Evolutionary conservation across 2,329 filamentous ascomycete genomes (phyloP).

Genomic region (Colletotrichum karsti): DNA sequence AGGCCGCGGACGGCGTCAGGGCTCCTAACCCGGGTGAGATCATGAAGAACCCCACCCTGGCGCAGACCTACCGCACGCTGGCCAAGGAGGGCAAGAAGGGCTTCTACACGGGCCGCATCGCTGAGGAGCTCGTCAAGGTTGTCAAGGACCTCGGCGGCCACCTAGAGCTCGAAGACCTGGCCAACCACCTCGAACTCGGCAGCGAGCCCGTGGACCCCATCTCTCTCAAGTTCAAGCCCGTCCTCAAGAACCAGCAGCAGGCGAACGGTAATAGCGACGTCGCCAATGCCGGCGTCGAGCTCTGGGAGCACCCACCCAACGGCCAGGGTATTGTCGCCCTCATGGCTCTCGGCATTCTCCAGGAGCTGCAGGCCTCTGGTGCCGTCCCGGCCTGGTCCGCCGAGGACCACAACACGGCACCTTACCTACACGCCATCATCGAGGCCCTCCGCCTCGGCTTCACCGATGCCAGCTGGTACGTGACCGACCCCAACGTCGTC

Average conservation of each 20-base stretch:
- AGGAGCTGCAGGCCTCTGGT: conserved; percentile 80
- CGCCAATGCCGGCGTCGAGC: conserved; percentile 60
- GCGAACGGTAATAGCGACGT: conserved; percentile 45
- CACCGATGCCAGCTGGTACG: conserved; percentile 88
- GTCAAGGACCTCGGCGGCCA: conserved; percentile 80
- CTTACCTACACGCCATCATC: conserved; percentile 86
- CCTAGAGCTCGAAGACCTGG: conserved; percentile 81
- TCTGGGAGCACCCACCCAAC: conserved; percentile 98
- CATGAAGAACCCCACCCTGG: conserved; percentile 85
- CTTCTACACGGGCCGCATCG: conserved; percentile 89
- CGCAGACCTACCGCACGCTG: conserved; percentile 81
- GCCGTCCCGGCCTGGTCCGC: conserved; percentile 76
- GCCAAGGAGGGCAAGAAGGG: conserved; percentile 85
- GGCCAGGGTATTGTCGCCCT: conserved; percentile 95
- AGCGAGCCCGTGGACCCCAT: conserved; percentile 88
- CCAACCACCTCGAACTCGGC: conserved; percentile 73
- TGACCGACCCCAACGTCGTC: conserved; percentile 80
- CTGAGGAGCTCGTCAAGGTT: conserved; percentile 81
- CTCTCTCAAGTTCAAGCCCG: conserved; percentile 73
- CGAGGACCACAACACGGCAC: conserved; percentile 81
- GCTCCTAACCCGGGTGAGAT: conserved; percentile 85
- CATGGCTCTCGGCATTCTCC: conserved; percentile 91
- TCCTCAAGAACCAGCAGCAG: conserved; percentile 4
- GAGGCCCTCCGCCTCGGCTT: conserved; percentile 91
- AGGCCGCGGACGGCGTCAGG: conserved; percentile 73